Conservation (phyloP, 441 rosid species). For the Croton setiger region DNA sequence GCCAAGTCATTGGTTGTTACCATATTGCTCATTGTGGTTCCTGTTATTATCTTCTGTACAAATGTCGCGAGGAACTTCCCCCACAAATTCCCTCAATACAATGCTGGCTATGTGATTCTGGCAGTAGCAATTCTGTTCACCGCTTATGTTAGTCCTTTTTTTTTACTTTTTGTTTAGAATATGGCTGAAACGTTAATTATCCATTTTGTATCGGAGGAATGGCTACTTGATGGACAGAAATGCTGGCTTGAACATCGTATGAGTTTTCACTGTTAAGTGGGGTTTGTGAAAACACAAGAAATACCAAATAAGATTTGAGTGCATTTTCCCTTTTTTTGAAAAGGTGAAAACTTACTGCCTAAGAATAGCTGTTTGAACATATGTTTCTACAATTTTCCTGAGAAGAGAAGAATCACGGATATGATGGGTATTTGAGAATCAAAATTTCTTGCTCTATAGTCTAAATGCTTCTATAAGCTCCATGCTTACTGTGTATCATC, state of each 20-base stretch:
- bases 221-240: not conserved
- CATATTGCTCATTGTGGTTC: constrained; percentile 65
- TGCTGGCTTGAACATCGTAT: not conserved
- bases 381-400: not conserved
- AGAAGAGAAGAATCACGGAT: not conserved
- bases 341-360: not conserved
- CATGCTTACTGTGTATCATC: not conserved
- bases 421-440: not conserved
- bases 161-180: not conserved
- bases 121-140: constrained; percentile 59
- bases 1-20: constrained; percentile 79
- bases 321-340: not conserved
- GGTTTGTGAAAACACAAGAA: not conserved
- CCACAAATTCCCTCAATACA: constrained; percentile 49
- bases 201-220: not conserved
- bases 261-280: not conserved
- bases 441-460: not conserved
- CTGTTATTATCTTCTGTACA: constrained; percentile 69
- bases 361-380: not conserved
- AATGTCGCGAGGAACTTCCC: constrained; percentile 79
- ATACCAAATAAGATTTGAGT: not conserved
- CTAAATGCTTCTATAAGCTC: constrained; percentile 7
- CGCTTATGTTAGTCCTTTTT: constrained; percentile 54
- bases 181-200: not conserved
- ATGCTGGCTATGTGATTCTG: constrained; percentile 59